A percentile compares a stretch with the other conserved stretches of the same genome.
phyloP scores from a whole-genome alignment of 2,329 filamentous ascomycete species.

The Ophiostoma himal-ulmi region DNA sequence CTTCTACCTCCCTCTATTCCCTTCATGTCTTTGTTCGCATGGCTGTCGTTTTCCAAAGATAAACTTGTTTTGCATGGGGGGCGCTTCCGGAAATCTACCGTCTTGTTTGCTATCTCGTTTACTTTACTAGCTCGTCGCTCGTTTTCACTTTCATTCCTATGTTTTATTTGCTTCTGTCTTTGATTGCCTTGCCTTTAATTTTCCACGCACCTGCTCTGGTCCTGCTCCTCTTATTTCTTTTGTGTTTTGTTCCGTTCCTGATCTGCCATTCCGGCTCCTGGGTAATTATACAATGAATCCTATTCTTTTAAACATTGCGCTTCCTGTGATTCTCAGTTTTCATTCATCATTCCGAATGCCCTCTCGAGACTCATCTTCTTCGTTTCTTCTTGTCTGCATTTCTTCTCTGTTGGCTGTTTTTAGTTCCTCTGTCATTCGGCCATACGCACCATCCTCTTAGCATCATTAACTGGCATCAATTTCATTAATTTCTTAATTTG shows the following conservation, averaged over 20 bases:
- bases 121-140: constrained; percentile 2
- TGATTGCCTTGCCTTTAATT: background rate
- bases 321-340: background rate
- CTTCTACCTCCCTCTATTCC: background rate
- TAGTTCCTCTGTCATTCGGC: too few relatives aligned
- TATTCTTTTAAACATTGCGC: background rate
- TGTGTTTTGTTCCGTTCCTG: background rate
- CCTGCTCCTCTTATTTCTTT: background rate
- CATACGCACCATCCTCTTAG: background rate
- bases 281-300: background rate
- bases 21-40: background rate
- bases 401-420: background rate
- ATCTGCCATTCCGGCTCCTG: constrained; percentile 4
- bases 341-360: background rate
- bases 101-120: constrained; percentile 16
- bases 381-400: background rate
- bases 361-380: background rate
- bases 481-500: background rate
- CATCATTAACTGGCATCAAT: background rate
- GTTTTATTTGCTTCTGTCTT: background rate
- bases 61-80: constrained; percentile 20
- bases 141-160: background rate
- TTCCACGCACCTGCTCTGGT: background rate
- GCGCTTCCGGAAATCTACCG: constrained; percentile 20
- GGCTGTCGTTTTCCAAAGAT: constrained; percentile 12